These are phyloP conservation scores for Sugiyamaella sp. DNA, from an alignment of 1,139 yeast genomes.

Conservation along the genomic window DNA sequence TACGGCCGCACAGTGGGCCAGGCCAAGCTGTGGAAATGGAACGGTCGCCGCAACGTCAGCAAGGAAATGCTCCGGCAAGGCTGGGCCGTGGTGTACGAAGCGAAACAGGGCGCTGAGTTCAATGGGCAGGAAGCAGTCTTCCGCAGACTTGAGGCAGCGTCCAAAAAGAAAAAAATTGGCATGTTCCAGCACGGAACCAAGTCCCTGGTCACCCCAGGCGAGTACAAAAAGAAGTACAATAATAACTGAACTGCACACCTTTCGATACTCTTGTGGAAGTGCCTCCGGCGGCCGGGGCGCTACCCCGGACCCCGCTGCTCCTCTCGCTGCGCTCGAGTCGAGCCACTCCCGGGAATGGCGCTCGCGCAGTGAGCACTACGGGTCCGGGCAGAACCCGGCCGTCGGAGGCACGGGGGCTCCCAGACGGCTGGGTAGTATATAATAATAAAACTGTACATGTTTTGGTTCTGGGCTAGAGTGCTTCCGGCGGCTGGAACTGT, in stretches of 20 bases:
- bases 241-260: not conserved
- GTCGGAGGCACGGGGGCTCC: not conserved
- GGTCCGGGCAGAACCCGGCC: no score
- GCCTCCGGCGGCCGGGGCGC: not conserved
- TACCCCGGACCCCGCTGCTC: not conserved
- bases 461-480: no score
- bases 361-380: no score
- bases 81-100: constrained; percentile 85
- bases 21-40: constrained; percentile 73
- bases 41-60: constrained; percentile 77
- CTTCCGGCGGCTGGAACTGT: not conserved
- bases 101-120: constrained; percentile 79
- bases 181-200: constrained; percentile 61
- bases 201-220: constrained; percentile 74
- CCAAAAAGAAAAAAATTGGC: constrained; percentile 62
- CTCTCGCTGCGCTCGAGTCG: not conserved
- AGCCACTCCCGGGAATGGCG: no score
- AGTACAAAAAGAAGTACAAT: constrained; percentile 55
- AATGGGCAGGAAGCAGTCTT: constrained; percentile 72
- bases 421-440: no score
- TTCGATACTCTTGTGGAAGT: not conserved
- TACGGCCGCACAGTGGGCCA: constrained; percentile 87
- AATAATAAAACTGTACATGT: no score
- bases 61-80: constrained; percentile 85
- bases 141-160: constrained; percentile 58